A percentile compares a stretch with the other conserved stretches of the same genome.
Evolutionary conservation across 2,329 filamentous ascomycete genomes (phyloP).

Genomic region (Pseudonectria foliicola): DNA sequence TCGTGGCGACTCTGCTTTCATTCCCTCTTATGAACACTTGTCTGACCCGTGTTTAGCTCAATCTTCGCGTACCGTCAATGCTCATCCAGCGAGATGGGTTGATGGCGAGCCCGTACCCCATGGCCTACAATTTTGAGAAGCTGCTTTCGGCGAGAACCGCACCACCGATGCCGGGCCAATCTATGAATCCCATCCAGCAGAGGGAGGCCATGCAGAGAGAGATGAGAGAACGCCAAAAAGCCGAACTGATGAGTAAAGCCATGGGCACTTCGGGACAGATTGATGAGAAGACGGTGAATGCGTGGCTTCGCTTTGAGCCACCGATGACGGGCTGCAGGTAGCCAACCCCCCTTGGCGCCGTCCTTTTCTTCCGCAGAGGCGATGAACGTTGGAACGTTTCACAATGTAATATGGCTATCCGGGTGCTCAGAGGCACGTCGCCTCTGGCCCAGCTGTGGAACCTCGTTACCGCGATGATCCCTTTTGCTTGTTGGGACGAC

Average conservation of each 20-base stretch:
- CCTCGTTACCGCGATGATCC: no score
- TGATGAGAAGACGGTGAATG: slow-evolving; percentile 28
- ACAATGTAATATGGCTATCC: no score
- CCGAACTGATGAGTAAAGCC: slow-evolving; percentile 35
- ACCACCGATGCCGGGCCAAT: slow-evolving; percentile 28
- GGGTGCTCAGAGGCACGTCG: no score
- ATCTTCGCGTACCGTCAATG: slow-evolving; percentile 55
- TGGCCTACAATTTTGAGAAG: slow-evolving; percentile 38
- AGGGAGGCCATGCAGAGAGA: slow-evolving; percentile 41
- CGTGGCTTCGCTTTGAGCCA: no score
- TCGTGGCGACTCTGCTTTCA: slow-evolving; percentile 1
- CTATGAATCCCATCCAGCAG: slow-evolving; percentile 40
- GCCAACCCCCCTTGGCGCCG: neutral
- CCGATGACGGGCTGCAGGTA: slow-evolving; percentile 28
- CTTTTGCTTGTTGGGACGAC: no score
- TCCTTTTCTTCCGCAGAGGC: no score
- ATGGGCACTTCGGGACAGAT: slow-evolving; percentile 29
- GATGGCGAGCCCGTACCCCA: slow-evolving; percentile 37
- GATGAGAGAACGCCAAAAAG: slow-evolving; percentile 35
- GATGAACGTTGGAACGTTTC: no score
- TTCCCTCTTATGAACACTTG: slow-evolving; percentile 6
- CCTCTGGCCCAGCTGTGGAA: no score
- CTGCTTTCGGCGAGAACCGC: slow-evolving; percentile 33
- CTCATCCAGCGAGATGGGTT: slow-evolving; percentile 49
- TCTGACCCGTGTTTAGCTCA: slow-evolving; percentile 35